Base-by-base conservation (phyloP, 2,329 filamentous ascomycete species). In the Lecanosticta acicola region DNA sequence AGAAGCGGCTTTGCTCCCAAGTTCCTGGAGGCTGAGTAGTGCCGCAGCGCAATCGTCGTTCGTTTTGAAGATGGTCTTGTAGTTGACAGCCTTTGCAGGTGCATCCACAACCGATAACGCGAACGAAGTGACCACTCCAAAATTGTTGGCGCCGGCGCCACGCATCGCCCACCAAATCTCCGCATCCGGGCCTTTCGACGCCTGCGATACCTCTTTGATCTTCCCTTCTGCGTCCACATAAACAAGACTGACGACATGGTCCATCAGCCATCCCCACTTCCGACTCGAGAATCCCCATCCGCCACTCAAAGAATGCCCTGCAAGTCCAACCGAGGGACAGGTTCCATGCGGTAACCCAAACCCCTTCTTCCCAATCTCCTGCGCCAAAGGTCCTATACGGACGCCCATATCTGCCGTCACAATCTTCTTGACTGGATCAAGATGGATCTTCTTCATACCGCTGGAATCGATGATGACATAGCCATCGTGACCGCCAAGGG, bases 161-260 rank as follows among this genome's bases (percentile, higher is more conserved):
- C 51, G 40, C 29, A 49, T 35, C n/a, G 40, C 48, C 45, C 48
- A 54, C 51, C 51, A 54, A 8, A 54, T n/a, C 8, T 51, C 51
- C 11, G 5, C 32, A 41, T 54, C 45, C 9, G 24, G 13, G 14
- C 40, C 43, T 7, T 11, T 36, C 2, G 40, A 45, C 4, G 21
- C 17, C 2, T 40, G 36, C 8, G 7, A 13, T 11, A 29, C 24
- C 24, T 29, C 24, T 18, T 43, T 38, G 38, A 45, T 32, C 16
- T 32, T n/a, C 7, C 51, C 51, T 11, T 36, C 34, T 2, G 51
- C 34, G 19, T 54, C 41, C 10, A 51, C 46, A 14, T 49, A 32
- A 3, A 39, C 45, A 2, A 54, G 39, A 11, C 20, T 39, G 10
- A 49, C 37, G 9, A 54, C 45, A 18, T 48, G 51, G 32, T 54